Conservation (phyloP, 2,329 filamentous ascomycete genomes). For the Helotiales sp. region DNA sequence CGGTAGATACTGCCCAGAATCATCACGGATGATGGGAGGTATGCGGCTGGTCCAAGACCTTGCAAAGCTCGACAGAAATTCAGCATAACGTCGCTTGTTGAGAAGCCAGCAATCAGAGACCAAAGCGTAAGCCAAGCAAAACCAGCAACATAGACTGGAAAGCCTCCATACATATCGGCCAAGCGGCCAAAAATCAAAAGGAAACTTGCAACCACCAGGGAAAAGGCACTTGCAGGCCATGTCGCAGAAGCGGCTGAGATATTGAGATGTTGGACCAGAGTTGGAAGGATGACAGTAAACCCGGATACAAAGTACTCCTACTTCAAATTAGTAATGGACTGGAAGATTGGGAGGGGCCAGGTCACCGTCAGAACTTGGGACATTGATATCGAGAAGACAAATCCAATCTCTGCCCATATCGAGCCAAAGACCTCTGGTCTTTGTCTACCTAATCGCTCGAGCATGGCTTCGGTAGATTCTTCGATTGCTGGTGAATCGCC, state of each 20-base stretch:
- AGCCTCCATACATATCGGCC: slow-evolving; percentile 67
- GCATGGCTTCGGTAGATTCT: slow-evolving; percentile 41
- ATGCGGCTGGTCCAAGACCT: slow-evolving; percentile 74
- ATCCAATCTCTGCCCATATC: slow-evolving; percentile 59
- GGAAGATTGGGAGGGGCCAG: slow-evolving; percentile 25
- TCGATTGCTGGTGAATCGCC: slow-evolving; percentile 28
- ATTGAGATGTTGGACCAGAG: slow-evolving; percentile 62
- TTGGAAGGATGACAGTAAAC: slow-evolving; percentile 75
- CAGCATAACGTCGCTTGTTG: slow-evolving; percentile 69
- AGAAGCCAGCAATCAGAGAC: slow-evolving; percentile 73
- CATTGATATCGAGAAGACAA: slow-evolving; percentile 64
- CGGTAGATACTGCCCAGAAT: slow-evolving; percentile 68
- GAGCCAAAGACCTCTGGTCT: slow-evolving; percentile 58
- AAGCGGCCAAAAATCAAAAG: slow-evolving; percentile 68
- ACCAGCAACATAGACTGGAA: slow-evolving; percentile 62
- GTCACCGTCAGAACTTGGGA: slow-evolving; percentile 62
- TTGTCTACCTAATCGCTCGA: slow-evolving; percentile 62
- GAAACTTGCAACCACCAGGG: slow-evolving; percentile 58
- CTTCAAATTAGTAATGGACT: background rate
- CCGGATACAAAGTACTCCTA: slow-evolving; percentile 73
- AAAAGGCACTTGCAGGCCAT: slow-evolving; percentile 68
- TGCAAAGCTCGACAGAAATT: slow-evolving; percentile 76
- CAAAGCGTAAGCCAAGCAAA: slow-evolving; percentile 70
- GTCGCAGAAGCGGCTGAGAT: slow-evolving; percentile 66
- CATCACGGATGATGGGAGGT: slow-evolving; percentile 71